Base-by-base conservation (phyloP, 305 asterid species). In the Fraxinus angustifolia region DNA sequence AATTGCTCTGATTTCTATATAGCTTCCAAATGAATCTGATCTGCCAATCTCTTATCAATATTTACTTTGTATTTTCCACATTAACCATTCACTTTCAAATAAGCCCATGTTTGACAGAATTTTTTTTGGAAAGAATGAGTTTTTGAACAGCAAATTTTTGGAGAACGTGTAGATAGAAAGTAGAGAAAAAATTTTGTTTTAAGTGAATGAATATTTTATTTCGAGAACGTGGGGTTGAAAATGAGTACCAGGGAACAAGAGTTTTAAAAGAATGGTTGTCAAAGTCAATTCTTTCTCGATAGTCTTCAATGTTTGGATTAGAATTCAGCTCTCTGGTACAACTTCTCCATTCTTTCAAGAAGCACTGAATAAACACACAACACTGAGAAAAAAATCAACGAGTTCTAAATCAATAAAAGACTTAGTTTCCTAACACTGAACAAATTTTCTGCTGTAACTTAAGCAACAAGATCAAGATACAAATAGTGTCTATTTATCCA, bases 351-450 rank as follows among this genome's bases (percentile, higher is more conserved):
- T 35, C 68, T 62, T 11, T 62, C 34, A 12, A 62, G n/a, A 21
- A 23, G 72, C 72, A 23, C 11, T 8, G 3, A 26, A 30, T 28
- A 28, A 4, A 68, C 38, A 60, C 31, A 68, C 7, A 28, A 68
- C 17, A 28, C 38, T 21, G 82, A 87, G 84, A 8, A 85, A 84
- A 84, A 38, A 38, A 38, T 85, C 74, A 78, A 70, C 85, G 78
- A 81, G 77, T 82, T 87, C 85, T 81, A 84, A 82, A 84, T 83
- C 72, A 83, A 82, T 34, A 86, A 82, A 60, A 6, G 62, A 53
- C 10, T 23, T 3, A n/a, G 21, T 53, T 53, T n/a, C 23, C 8
- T 53, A n/a, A 50, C 8, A 4, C 62, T 53, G 8, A 53, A 53
- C 62, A n/a, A 16, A 53, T 53, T 53, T 53, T 21, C 71, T 62